A percentile compares a stretch with the other conserved stretches of the same genome.
Evolutionary conservation across 306 rosid genomes (phyloP).

Genomic region (Citrullus amarus): DNA sequence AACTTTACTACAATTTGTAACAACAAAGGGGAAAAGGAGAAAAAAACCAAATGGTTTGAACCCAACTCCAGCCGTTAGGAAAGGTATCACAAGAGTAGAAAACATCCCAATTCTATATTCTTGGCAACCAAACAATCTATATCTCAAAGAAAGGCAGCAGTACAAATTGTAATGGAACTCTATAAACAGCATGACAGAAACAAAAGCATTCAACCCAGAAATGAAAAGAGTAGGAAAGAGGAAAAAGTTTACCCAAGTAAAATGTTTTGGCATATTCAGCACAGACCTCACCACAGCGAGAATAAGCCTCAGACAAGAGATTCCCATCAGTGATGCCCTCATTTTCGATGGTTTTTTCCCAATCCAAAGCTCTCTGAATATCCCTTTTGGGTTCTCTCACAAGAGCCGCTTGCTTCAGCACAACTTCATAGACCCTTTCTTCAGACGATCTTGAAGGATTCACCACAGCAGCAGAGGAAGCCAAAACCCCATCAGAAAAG

Average conservation of each 20-base stretch:
- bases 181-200: not conserved
- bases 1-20: not conserved
- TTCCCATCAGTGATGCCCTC: constrained; percentile 34
- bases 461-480: constrained; percentile 41
- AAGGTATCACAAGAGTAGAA: not conserved
- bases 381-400: constrained; percentile 31
- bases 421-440: constrained; percentile 84
- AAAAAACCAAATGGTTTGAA: not conserved
- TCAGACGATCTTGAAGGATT: constrained; percentile 64
- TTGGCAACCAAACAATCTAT: not conserved
- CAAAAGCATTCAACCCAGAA: not conserved
- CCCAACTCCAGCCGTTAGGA: not conserved
- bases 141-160: not conserved
- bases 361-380: constrained; percentile 17
- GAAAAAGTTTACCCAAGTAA: constrained; percentile 47
- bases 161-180: not conserved
- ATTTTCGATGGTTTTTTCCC: constrained; percentile 21
- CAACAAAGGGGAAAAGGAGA: not conserved
- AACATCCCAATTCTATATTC: not conserved
- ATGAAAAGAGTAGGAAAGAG: not conserved
- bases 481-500: constrained; percentile 25
- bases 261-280: constrained; percentile 97
- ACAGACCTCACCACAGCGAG: constrained; percentile 85
- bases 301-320: constrained; percentile 61
- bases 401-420: constrained; percentile 76